These are phyloP conservation scores for Cornus kousa DNA, from an alignment of 148 eudicot genomes.

Conservation along the genomic window DNA sequence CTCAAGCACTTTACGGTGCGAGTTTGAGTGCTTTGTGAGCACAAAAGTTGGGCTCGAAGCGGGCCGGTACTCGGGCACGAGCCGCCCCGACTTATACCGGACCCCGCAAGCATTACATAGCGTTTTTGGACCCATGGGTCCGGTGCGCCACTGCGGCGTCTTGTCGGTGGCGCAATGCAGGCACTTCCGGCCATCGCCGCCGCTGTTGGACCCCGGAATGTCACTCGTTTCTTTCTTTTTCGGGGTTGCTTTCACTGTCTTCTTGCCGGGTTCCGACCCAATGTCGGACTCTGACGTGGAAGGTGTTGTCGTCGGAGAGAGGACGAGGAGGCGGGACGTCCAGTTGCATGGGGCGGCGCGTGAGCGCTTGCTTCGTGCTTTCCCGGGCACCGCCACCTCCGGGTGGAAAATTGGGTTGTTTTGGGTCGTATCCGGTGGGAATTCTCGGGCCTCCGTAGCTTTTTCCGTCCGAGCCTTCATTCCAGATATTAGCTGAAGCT, in stretches of 20 bases:
- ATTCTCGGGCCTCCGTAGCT: conserved; percentile 25
- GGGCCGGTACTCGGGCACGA: conserved; percentile 90
- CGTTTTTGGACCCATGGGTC: conserved; percentile 89
- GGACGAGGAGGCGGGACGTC: conserved; percentile 63
- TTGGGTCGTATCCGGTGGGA: conserved; percentile 30
- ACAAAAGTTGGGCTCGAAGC: conserved; percentile 86
- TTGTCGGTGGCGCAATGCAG: conserved; percentile 77
- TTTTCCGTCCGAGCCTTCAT: conserved; percentile 38
- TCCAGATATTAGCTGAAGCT: conserved; percentile 62
- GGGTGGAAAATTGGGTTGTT: conserved; percentile 40
- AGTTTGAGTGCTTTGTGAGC: conserved; percentile 76
- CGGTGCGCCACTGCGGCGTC: conserved; percentile 98
- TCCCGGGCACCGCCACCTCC: conserved; percentile 68
- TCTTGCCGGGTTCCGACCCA: conserved; percentile 21
- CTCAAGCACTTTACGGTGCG: conserved; percentile 82
- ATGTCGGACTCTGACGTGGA: conserved; percentile 27
- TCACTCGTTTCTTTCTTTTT: conserved; percentile 32
- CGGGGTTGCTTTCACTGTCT: conserved; percentile 22
- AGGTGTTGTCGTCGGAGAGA: conserved; percentile 24
- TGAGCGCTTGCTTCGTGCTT: conserved; percentile 94
- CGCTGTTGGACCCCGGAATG: not conserved
- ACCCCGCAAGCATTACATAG: conserved; percentile 96
- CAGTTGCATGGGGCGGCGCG: conserved; percentile 79
- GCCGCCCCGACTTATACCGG: conserved; percentile 75
- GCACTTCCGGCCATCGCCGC: conserved; percentile 65